Evolutionary conservation across 257 asterid genomes (phyloP).

Genomic region (Buddleja alternifolia): DNA sequence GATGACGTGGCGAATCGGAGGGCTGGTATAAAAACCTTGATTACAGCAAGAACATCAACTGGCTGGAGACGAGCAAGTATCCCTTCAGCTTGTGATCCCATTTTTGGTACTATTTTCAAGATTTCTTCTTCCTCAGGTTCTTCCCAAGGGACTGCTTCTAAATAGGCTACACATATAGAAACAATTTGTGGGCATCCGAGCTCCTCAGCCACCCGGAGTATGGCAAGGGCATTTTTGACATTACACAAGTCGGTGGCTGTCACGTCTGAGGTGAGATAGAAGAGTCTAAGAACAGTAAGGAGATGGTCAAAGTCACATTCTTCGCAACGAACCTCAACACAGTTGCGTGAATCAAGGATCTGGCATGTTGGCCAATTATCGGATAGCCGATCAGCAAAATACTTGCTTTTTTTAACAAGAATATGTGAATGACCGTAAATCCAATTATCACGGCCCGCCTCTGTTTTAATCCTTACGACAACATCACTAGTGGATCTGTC

Average conservation of each 20-base stretch:
- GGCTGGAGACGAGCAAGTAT: conserved; percentile 87
- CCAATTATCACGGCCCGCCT: conserved; percentile 85
- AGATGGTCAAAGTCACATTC: conserved; percentile 72
- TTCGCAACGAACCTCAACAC: conserved; percentile 83
- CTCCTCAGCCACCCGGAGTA: conserved; percentile 60
- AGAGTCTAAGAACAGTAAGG: conserved; percentile 63
- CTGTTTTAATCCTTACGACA: conserved; percentile 80
- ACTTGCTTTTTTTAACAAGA: conserved; percentile 62
- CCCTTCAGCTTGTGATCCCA: conserved; percentile 68
- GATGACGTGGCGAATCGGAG: conserved; percentile 77
- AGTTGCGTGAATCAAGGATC: conserved; percentile 83
- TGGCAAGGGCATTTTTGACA: conserved; percentile 76
- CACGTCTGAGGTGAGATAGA: conserved; percentile 47
- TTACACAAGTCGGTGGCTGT: conserved; percentile 49
- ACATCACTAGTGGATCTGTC: conserved; percentile 83
- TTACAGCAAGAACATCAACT: conserved; percentile 49
- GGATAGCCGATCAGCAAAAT: conserved; percentile 79
- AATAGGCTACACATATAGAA: conserved; percentile 63
- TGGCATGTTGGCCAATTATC: conserved; percentile 86
- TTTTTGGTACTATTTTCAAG: conserved; percentile 61
- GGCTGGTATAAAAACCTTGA: conserved; percentile 63
- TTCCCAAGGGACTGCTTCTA: conserved; percentile 98
- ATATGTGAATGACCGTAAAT: conserved; percentile 74
- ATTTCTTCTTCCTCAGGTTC: conserved; percentile 93
- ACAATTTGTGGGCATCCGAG: conserved; percentile 77